phyloP scores from a whole-genome alignment of 371 early-diverging fungal genomes.

The Mortierella sp. region DNA sequence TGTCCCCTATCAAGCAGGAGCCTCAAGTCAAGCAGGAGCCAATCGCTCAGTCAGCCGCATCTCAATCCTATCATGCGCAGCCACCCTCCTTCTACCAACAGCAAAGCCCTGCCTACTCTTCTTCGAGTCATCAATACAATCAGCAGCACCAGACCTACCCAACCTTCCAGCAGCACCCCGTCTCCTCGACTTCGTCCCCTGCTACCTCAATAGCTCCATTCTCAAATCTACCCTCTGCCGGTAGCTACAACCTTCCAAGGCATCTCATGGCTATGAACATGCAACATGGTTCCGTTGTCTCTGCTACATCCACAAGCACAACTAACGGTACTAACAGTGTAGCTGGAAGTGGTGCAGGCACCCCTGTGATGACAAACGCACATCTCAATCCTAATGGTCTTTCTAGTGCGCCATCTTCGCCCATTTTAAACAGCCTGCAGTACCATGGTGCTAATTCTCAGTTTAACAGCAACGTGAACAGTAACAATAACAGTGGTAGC shows the following conservation, averaged over 20 bases:
- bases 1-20: slow-evolving; percentile 40
- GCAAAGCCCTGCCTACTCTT: slow-evolving; percentile 17
- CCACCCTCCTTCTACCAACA: slow-evolving; percentile 35
- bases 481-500: slow-evolving; percentile 25
- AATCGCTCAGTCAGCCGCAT: slow-evolving; percentile 9
- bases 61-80: slow-evolving; percentile 4
- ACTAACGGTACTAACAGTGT: slow-evolving; percentile 13
- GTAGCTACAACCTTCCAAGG: slow-evolving; percentile 27
- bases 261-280: slow-evolving; percentile 36
- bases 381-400: slow-evolving; percentile 21
- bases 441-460: slow-evolving; percentile 27
- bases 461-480: slow-evolving; percentile 23
- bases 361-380: slow-evolving; percentile 19
- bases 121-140: slow-evolving; percentile 16
- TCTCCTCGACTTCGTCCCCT: slow-evolving; percentile 17
- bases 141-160: slow-evolving; percentile 11
- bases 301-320: slow-evolving; percentile 3
- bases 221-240: slow-evolving; percentile 16
- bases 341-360: slow-evolving; percentile 19
- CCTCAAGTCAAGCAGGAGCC: slow-evolving; percentile 43
- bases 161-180: slow-evolving; percentile 13
- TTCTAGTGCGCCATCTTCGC: slow-evolving; percentile 34
- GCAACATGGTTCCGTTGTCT: slow-evolving; percentile 16
- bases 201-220: slow-evolving; percentile 14
- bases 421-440: slow-evolving; percentile 25